phyloP scores from a whole-genome alignment of 345 rosid species.

The Hypericum perforatum region DNA sequence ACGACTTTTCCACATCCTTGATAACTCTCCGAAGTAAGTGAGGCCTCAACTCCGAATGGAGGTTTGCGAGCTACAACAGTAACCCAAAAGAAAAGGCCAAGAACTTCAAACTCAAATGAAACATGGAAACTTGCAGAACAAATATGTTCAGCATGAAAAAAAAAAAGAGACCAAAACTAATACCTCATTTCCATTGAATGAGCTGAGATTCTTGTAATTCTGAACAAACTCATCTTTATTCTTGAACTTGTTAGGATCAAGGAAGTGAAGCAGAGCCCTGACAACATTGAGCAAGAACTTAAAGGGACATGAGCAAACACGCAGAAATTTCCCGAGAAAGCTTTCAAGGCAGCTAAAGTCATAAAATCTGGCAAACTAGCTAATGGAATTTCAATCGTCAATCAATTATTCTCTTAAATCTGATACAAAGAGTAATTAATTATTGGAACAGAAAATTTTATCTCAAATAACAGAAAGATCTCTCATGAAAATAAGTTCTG shows the following conservation, averaged over 20 bases:
- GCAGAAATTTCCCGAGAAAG: too few relatives aligned
- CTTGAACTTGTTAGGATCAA: constrained; percentile 82
- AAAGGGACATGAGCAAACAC: neutral
- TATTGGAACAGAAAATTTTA: too few relatives aligned
- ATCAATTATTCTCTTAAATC: neutral
- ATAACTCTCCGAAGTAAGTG: constrained; percentile 96
- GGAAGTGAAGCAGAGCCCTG: constrained; percentile 99
- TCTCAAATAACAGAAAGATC: too few relatives aligned
- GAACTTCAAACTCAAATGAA: neutral
- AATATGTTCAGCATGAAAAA: neutral
- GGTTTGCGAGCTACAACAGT: constrained; percentile 74
- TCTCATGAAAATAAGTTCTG: too few relatives aligned
- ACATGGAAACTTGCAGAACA: neutral
- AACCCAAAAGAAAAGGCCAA: constrained; percentile 11
- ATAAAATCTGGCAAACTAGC: too few relatives aligned
- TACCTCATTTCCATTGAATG: constrained; percentile 94
- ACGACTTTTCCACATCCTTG: constrained; percentile 97
- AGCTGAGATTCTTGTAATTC: constrained; percentile 96
- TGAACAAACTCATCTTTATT: constrained; percentile 92
- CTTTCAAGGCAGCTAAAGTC: too few relatives aligned
- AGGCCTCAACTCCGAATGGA: constrained; percentile 95
- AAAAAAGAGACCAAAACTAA: neutral
- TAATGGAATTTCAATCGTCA: too few relatives aligned
- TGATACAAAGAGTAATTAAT: neutral
- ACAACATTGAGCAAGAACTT: neutral